Base-by-base conservation (phyloP, 1,284 basidiomycete genomes). In the Austroboletus sp. region DNA sequence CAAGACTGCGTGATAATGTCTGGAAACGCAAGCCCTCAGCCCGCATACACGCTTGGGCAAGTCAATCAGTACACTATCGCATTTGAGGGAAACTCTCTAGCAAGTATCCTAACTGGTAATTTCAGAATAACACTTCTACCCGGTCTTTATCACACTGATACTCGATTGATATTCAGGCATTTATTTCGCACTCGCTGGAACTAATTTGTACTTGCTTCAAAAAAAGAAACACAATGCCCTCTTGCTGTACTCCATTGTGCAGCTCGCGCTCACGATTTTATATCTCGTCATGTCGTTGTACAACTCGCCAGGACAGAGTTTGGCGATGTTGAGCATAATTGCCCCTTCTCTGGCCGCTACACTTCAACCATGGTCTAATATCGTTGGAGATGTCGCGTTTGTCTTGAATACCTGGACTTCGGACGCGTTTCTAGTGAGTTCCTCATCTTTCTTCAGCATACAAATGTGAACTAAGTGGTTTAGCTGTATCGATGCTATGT, bases 341-440 rank as follows among this genome's bases (percentile, higher is more conserved):
- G 41, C 46, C n/a, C 15, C 53, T 9, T 37, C 49, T 2, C 37
- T 37, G 5, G 46, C 40, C 1, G 6, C 55, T 33, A 42, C 46
- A 1, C 13, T 60, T 2, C 62, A 59, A 1, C 42, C 53, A 0
- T 58, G 59, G 59, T 39, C 45, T 3, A n/a, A 33, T 6, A 27
- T 62, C 30, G 9, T 58, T 6, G 45, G 51, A 0, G 16, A 45
- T 21, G 15, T 16, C 7, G 25, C 45, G 0, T 62, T 58, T n/a
- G 34, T 54, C 9, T 13, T 62, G 29, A 62, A 62, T 17, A 57
- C 53, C 0, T 61, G 57, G 46, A 7, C 39, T 1, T 62, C 60
- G 0, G 57, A 58, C 6, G 57, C 42, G 2, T 58, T 62, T 23
- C 53, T 58, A 1, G 34, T 35, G 19, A 4, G 34, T 35, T 21